Conservation (phyloP, 495 filamentous ascomycete genomes). For the Talaromyces adpressus region DNA sequence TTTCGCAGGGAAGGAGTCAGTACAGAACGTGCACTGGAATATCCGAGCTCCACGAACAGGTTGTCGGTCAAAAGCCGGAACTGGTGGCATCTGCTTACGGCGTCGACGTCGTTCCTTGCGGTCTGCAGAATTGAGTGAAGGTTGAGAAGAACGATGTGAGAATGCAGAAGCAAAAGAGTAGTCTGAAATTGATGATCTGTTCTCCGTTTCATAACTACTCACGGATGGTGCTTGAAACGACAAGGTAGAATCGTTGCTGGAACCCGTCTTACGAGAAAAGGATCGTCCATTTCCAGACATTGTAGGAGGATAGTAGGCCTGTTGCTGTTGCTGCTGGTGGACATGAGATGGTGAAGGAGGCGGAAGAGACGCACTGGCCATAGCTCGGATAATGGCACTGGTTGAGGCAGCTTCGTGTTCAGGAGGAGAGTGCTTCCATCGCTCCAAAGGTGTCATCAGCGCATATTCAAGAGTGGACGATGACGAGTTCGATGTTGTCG, state of each 20-base stretch:
- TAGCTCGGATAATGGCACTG: constrained; percentile 69
- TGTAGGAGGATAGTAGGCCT: not conserved
- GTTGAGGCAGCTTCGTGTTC: constrained; percentile 81
- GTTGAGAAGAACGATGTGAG: constrained; percentile 57
- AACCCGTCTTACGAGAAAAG: constrained; percentile 47
- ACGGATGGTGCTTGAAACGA: constrained; percentile 62
- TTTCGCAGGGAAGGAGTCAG: constrained; percentile 79
- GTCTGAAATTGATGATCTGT: constrained; percentile 53
- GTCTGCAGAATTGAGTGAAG: constrained; percentile 61
- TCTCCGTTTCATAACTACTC: constrained; percentile 61
- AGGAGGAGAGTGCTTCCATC: constrained; percentile 81
- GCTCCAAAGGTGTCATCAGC: constrained; percentile 72
- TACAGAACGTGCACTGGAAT: constrained; percentile 91
- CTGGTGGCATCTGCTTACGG: constrained; percentile 44
- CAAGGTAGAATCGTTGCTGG: constrained; percentile 62
- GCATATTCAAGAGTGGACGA: constrained; percentile 6
- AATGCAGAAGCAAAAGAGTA: constrained; percentile 67
- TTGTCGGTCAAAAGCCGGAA: constrained; percentile 35
- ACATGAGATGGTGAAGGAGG: constrained; percentile 26
- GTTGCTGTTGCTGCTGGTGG: constrained; percentile 20
- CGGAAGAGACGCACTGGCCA: constrained; percentile 52
- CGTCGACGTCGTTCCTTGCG: constrained; percentile 67
- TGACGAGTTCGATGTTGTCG: constrained; percentile 33
- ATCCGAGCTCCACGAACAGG: constrained; percentile 38
- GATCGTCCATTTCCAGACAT: constrained; percentile 32